Evolutionary conservation across 169 alveolate genomes (phyloP), one percentile per base, ranked within the genome.

Genomic region (Eimeria brunetti): DNA sequence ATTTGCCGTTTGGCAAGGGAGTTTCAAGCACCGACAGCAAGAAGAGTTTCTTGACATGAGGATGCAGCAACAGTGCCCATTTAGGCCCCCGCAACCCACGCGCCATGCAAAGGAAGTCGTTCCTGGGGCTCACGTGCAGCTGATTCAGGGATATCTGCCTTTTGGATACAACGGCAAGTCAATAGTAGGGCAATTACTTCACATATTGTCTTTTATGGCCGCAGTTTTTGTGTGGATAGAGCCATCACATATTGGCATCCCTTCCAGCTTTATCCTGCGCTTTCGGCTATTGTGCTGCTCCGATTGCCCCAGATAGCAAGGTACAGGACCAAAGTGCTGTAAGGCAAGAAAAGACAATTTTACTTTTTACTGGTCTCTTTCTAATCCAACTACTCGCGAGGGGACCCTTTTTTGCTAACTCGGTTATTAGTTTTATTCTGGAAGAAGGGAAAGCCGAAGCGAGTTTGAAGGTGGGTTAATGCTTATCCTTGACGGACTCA

Each of bases 61-160:
- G 49, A 62, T 86, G 92, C 92, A 62, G 83, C 92, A 60, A n/a
- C 92, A 86, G 14, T 86, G 92, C 22, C 92, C 92, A 41, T 86
- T 86, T 44, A 60, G 92, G 73, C 83, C 92, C 22, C 92, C 92
- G 12, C 78, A 62, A 9, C 92, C 78, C 33, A 86, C 92, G 30
- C 78, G 81, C 18, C 92, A 86, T 62, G 81, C 81, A 62, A 86
- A 62, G 64, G 92, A 86, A 18, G 60, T 38, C 0, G 81, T 86
- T 12, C 71, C 78, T 41, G 92, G 92, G 30, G 64, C 58, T 8
- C 58, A 58, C 27, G n/a, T 62, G 6, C 81, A 58, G 64, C 53
- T 86, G 36, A 86, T 86, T 86, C 92, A 86, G 81, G 92, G 92
- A 38, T 86, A 58, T 64, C 51, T 86, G 3, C 92, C 92, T n/a